A percentile compares a stretch with the other conserved stretches of the same genome.
Conservation (phyloP, 2,329 filamentous ascomycete genomes). For the Diaporthe longicolla region DNA sequence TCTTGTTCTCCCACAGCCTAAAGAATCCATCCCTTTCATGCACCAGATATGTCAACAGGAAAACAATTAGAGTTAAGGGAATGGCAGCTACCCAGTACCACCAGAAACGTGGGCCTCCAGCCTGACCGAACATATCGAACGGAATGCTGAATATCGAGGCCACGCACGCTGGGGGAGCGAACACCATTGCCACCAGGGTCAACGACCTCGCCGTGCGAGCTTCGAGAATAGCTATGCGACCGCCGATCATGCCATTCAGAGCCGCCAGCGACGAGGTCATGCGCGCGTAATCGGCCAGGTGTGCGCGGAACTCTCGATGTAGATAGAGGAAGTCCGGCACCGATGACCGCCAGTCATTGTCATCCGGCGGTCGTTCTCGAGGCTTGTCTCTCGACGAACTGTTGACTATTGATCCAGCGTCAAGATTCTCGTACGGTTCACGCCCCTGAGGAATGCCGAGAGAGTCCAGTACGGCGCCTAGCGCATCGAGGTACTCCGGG, state of each 20-base stretch:
- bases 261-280: slow-evolving; percentile 47
- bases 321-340: slow-evolving; percentile 31
- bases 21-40: slow-evolving; percentile 34
- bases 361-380: too few relatives aligned
- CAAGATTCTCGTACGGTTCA: slow-evolving; percentile 14
- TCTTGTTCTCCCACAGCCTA: slow-evolving; percentile 13
- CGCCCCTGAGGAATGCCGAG: slow-evolving; percentile 25
- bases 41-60: slow-evolving; percentile 37
- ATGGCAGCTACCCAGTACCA: slow-evolving; percentile 36
- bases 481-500: slow-evolving; percentile 38
- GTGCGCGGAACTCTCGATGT: slow-evolving; percentile 34
- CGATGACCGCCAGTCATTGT: slow-evolving; percentile 22
- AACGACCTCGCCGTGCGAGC: slow-evolving; percentile 30
- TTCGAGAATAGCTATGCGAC: slow-evolving; percentile 38
- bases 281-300: slow-evolving; percentile 37
- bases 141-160: slow-evolving; percentile 38
- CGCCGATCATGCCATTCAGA: slow-evolving; percentile 37
- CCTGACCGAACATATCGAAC: neutral
- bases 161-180: slow-evolving; percentile 34
- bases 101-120: slow-evolving; percentile 9
- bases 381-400: neutral
- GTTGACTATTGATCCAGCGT: neutral
- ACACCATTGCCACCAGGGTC: slow-evolving; percentile 32
- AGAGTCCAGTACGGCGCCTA: slow-evolving; percentile 25
- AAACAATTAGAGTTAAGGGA: slow-evolving; percentile 31